Conservation (phyloP, 1,284 basidiomycete genomes). For the Naganishia cerealis region DNA sequence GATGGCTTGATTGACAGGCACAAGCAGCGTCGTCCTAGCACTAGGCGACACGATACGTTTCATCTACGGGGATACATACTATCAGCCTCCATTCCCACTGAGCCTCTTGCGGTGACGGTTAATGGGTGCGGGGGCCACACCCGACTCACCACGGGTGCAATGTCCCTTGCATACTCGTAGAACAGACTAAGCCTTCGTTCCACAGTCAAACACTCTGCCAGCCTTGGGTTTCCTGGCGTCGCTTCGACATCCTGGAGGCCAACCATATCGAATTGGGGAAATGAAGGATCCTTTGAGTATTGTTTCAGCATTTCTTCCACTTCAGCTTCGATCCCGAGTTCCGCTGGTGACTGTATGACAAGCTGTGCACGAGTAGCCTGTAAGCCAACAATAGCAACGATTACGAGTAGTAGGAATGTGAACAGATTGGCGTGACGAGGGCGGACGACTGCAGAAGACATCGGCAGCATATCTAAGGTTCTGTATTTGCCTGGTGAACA, state of each 20-base stretch:
- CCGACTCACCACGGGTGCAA: constrained; percentile 24
- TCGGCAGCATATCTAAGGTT: background rate
- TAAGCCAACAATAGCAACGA: background rate
- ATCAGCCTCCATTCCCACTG: background rate
- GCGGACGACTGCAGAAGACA: background rate
- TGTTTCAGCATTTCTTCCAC: constrained; percentile 3
- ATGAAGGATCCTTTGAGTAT: background rate
- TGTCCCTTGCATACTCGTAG: constrained; percentile 30
- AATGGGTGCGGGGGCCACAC: background rate
- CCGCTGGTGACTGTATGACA: constrained; percentile 16
- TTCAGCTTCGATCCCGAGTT: constrained; percentile 7
- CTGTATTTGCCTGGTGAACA: too few relatives aligned
- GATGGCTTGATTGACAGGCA: constrained; percentile 50
- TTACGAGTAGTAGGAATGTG: constrained; percentile 1
- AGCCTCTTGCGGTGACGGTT: constrained; percentile 31
- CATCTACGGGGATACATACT: constrained; percentile 5
- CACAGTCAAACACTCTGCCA: constrained; percentile 31
- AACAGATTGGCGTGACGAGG: background rate
- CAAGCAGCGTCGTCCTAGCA: constrained; percentile 45
- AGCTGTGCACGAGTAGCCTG: constrained; percentile 6
- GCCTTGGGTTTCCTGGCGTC: constrained; percentile 7
- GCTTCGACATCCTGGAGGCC: constrained; percentile 1
- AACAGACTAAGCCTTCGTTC: constrained; percentile 28
- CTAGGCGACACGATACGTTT: constrained; percentile 27
- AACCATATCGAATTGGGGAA: constrained; percentile 21